These are phyloP conservation scores for Deinandra increscens DNA, from an alignment of 129 eudicot genomes.

Conservation along the genomic window DNA sequence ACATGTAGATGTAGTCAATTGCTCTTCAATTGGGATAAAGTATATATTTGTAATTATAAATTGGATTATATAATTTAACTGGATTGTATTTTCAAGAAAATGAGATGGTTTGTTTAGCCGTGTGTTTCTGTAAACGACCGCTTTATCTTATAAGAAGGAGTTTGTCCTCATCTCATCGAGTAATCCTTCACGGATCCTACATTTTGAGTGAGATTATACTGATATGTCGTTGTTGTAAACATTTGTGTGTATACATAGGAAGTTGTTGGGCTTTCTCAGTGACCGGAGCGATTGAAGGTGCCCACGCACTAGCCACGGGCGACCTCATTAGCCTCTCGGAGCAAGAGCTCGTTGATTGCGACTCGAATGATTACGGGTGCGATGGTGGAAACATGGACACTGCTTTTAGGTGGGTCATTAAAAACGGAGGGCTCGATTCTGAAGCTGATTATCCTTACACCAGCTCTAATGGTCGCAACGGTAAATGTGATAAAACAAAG, in stretches of 20 bases:
- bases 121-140: too few relatives aligned
- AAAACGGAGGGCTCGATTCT: conserved; percentile 55
- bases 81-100: too few relatives aligned
- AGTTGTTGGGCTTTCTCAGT: conserved; percentile 73
- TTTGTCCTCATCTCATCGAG: too few relatives aligned
- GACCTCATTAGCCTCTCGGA: conserved; percentile 65
- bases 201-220: too few relatives aligned
- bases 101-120: too few relatives aligned
- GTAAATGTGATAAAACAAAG: conserved; percentile 50
- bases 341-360: conserved; percentile 65
- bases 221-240: too few relatives aligned
- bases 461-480: conserved; percentile 35
- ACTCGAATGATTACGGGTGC: conserved; percentile 51
- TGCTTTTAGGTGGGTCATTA: conserved; percentile 48
- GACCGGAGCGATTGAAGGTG: conserved; percentile 66
- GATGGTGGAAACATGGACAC: conserved; percentile 61
- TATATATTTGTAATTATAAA: too few relatives aligned
- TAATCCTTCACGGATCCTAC: too few relatives aligned
- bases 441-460: conserved; percentile 57
- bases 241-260: conserved; percentile 31
- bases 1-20: too few relatives aligned
- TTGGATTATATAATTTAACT: too few relatives aligned
- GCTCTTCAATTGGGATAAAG: too few relatives aligned
- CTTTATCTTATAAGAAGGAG: too few relatives aligned
- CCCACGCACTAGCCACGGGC: conserved; percentile 45